Base-by-base conservation (phyloP, 192 early-diverging fungal species). In the Coemansia sp. region DNA sequence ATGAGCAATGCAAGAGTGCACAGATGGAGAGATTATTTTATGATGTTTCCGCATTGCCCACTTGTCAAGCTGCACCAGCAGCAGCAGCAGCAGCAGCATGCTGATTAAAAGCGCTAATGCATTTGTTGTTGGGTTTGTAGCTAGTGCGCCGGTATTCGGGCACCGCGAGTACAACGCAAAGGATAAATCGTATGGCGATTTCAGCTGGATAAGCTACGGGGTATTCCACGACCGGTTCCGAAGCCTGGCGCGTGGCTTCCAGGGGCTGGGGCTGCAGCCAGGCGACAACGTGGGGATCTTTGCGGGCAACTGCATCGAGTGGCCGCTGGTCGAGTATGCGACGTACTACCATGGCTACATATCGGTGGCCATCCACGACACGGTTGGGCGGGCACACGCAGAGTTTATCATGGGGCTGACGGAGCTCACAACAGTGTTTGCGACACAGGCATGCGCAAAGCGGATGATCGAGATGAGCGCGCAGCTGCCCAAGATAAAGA, bases 311-410 rank as follows among this genome's bases (percentile, higher is more conserved):
- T 58, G 81, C 20, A 30, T 76, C 7, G 83, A 85, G 29, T 85
- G 83, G 83, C 49, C 58, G 20, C 28, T 72, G 18, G 54, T 66
- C 9, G 70, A 72, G 46, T 72, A 54, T 38, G 70, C 70, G 15
- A 72, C 70, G 3, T 72, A 72, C 41, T 72, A 72, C 41, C 58
- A 61, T 35, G 70, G 70, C 7, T 61, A 65, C 53, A 79, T 85
- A 10, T 86, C 85, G 15, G 86, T 95, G 20, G 87, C 96, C 2
- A 78, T 98, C 5, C 89, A 95, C 74, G 96, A 98, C 51, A 94
- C 88, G 4, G 64, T 92, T 11, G 88, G 92, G 39, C 61, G 73
- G 3, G 81, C 92, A 15, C 81, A 90, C 5, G 76, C 91, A 42
- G 83, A 89, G 52, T 89, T 85, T 67, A 91, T 95, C 44, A 69